Evolutionary conservation across 1,284 basidiomycete genomes (phyloP).

Genomic region (Microbotryomycetes sp.): DNA sequence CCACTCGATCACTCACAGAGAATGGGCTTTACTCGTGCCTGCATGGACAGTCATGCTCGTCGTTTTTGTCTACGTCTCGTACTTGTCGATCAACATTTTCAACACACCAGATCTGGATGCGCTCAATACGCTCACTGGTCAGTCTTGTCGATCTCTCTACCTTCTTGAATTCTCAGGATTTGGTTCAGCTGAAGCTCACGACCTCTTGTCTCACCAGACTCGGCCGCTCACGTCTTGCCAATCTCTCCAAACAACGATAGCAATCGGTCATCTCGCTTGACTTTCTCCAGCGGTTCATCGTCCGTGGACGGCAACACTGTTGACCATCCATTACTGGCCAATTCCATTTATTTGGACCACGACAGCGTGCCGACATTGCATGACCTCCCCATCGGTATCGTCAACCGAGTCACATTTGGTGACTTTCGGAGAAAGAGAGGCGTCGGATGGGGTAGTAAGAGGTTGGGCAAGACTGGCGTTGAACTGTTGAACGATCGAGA

Average conservation of each 20-base stretch:
- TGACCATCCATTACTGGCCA: not conserved
- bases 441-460: no score
- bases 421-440: not conserved
- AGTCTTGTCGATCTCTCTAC: no score
- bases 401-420: slow-evolving; percentile 30
- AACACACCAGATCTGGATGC: slow-evolving; percentile 24
- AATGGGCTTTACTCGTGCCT: slow-evolving; percentile 35
- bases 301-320: no score
- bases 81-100: slow-evolving; percentile 33
- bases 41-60: slow-evolving; percentile 34
- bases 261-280: not conserved
- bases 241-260: not conserved
- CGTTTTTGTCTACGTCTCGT: slow-evolving; percentile 31
- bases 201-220: not conserved
- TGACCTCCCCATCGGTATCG: slow-evolving; percentile 30
- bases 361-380: slow-evolving; percentile 31
- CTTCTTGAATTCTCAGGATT: no score
- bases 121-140: slow-evolving; percentile 17
- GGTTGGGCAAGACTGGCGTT: no score
- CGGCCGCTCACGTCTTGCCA: not conserved
- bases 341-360: not conserved
- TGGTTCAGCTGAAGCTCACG: not conserved
- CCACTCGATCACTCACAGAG: slow-evolving; percentile 2
- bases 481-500: no score
- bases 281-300: no score